A percentile compares a stretch with the other conserved stretches of the same genome.
Evolutionary conservation across 2,329 filamentous ascomycete genomes (phyloP).

Genomic region (Metarhizium rileyi): DNA sequence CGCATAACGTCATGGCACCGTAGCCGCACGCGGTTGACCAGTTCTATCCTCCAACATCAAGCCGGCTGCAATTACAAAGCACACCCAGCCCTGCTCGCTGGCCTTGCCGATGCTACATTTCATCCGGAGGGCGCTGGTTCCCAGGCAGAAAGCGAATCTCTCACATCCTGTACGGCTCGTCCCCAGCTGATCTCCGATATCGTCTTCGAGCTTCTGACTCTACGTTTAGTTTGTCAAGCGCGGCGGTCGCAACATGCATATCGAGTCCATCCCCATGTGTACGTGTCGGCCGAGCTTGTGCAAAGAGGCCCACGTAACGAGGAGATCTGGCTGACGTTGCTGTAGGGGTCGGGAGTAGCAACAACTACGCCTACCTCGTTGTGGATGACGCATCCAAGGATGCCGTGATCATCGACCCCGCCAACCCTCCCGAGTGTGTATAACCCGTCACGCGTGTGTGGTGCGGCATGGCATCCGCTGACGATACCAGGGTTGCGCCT

Average conservation of each 20-base stretch:
- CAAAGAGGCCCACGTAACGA: too few relatives aligned
- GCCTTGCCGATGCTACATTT: neutral
- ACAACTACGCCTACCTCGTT: slow-evolving; percentile 82
- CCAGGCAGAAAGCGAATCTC: neutral
- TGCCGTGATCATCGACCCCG: slow-evolving; percentile 70
- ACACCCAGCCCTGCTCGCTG: neutral
- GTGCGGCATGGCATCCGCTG: slow-evolving; percentile 1
- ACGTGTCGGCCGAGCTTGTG: slow-evolving; percentile 29
- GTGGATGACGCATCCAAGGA: slow-evolving; percentile 70
- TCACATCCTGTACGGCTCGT: neutral
- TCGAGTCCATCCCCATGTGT: slow-evolving; percentile 86
- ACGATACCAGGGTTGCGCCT: slow-evolving; percentile 41
- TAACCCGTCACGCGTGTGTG: neutral
- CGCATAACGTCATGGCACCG: neutral
- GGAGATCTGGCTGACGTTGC: slow-evolving; percentile 1
- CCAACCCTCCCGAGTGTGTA: slow-evolving; percentile 64
- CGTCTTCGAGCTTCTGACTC: neutral
- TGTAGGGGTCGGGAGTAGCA: slow-evolving; percentile 62
- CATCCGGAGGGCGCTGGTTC: neutral
- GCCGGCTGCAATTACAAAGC: neutral
- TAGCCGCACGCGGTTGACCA: neutral
- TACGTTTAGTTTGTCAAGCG: slow-evolving; percentile 1
- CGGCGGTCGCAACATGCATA: slow-evolving; percentile 53
- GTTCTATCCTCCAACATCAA: neutral
- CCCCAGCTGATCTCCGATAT: neutral